These are phyloP conservation scores for Emmonsiellopsis sp. DNA, from an alignment of 2,329 filamentous ascomycete species.

Conservation along the genomic window DNA sequence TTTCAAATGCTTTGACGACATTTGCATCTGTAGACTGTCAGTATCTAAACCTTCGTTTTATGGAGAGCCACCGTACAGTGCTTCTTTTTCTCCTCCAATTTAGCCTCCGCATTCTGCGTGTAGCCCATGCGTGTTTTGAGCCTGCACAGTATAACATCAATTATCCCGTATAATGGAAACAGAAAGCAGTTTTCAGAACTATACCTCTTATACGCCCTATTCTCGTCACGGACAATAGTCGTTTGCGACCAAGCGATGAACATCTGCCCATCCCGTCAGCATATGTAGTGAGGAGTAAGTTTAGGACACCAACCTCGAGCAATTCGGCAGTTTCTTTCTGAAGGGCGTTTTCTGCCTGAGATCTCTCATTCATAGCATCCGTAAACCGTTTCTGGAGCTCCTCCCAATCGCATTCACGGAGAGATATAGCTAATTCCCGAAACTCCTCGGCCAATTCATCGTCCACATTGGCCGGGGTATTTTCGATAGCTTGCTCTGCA, in stretches of 20 bases:
- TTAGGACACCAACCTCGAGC: conserved; percentile 44
- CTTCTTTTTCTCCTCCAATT: conserved; percentile 62
- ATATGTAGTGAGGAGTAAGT: background rate
- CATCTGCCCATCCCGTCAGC: conserved; percentile 44
- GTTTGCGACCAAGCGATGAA: conserved; percentile 72
- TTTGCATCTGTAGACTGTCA: conserved; percentile 25
- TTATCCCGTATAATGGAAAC: background rate
- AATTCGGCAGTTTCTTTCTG: conserved; percentile 58
- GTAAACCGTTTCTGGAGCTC: conserved; percentile 64
- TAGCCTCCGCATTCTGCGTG: conserved; percentile 64
- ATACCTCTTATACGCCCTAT: conserved; percentile 67
- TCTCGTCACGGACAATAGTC: conserved; percentile 62
- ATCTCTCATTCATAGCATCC: conserved; percentile 52
- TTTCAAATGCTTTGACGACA: conserved; percentile 40
- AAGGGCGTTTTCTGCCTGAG: conserved; percentile 54
- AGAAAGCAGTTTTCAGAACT: conserved; percentile 6
- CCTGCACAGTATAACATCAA: conserved; percentile 31
- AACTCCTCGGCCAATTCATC: conserved; percentile 12
- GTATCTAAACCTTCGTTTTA: background rate
- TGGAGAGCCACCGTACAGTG: conserved; percentile 55
- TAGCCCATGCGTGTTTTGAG: conserved; percentile 70
- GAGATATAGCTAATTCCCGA: conserved; percentile 9
- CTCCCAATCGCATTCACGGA: conserved; percentile 63
- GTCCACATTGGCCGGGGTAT: background rate
- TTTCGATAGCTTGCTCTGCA: background rate